Conservation (phyloP, 495 filamentous ascomycete species). For the Talaromyces thailandensis region DNA sequence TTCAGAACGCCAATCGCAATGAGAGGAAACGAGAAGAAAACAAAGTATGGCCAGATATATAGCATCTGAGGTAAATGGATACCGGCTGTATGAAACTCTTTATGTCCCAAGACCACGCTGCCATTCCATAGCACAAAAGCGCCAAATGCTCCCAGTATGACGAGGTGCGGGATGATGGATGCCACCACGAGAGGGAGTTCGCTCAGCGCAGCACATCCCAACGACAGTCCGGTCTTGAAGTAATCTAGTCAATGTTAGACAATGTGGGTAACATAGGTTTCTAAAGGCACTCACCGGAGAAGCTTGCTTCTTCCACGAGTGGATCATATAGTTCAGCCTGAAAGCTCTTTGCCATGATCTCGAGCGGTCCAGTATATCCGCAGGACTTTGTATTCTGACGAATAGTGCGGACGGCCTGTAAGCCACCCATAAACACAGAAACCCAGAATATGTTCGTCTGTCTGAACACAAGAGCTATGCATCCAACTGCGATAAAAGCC, state of each 20-base stretch:
- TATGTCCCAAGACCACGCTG: constrained; percentile 89
- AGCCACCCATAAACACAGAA: constrained; percentile 70
- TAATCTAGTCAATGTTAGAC: constrained; percentile 40
- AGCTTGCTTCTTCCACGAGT: constrained; percentile 40
- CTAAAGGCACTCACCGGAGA: constrained; percentile 39
- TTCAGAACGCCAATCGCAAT: constrained; percentile 45
- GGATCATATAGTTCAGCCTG: constrained; percentile 59
- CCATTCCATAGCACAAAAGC: constrained; percentile 79
- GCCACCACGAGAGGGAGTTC: constrained; percentile 40
- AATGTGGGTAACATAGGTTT: neutral
- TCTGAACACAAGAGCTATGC: constrained; percentile 61
- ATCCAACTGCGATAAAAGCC: constrained; percentile 43
- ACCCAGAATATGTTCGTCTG: constrained; percentile 99
- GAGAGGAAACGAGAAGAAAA: constrained; percentile 83
- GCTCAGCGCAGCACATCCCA: constrained; percentile 44
- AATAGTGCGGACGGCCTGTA: constrained; percentile 50
- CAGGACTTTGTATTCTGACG: constrained; percentile 19
- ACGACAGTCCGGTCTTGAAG: constrained; percentile 48
- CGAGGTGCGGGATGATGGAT: constrained; percentile 55
- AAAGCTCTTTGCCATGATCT: constrained; percentile 23
- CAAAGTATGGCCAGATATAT: constrained; percentile 83
- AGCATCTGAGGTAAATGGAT: constrained; percentile 88
- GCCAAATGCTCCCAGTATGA: constrained; percentile 58
- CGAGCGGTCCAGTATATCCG: constrained; percentile 13
- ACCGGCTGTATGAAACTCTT: constrained; percentile 83